Base-by-base conservation (phyloP, 139 green algal genomes). In the Tetradesmus obliquus region DNA sequence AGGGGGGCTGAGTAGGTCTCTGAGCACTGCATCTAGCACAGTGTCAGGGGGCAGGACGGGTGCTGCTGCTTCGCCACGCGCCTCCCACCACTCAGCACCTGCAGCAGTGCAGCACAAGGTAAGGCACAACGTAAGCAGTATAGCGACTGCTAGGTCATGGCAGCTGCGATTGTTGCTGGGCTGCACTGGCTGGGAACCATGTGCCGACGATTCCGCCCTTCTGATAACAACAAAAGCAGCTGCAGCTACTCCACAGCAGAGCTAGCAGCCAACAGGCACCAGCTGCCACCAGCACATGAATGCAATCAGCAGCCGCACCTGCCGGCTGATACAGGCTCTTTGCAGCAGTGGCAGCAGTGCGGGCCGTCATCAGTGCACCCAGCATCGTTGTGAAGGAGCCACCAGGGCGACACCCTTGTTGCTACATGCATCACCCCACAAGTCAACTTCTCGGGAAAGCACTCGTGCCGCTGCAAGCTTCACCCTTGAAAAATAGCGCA, bases 381-480 rank as follows among this genome's bases (percentile, higher is more conserved):
- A 97, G 91, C 96, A 97, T 97, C 53, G 82, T 91, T 17, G 86
- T 94, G 89, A 97, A 97, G 80, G 58, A 93, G 22, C 87, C 89
- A 15, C 32, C 32, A 66, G 57, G 6, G 57, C 57, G 8, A 9
- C 8, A 9, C 57, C 57, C 57, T 45, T 86, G 45, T 15, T 86
- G 81, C 17, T 86, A 45, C 71, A 57, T 62, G 81, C 57, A 13
- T 66, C 7, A 66, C 57, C 57, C 7, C 57, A 66, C 57, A 2
- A 1, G 57, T 66, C 57, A 66, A 66, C 57, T 66, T 66, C 8
- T 13, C 57, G 8, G 7, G 57, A 66, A 45, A 45, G 32, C 32
- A 45, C 32, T 45, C 32, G 32, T 45, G 32, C 32, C 32, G 32
- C 32, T 0, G 0, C 32, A 45, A 45, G 32, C 32, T 45, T 45